Percentiles rank a stretch among this genome's conserved stretches.
Evolutionary conservation across 306 rosid species (phyloP).

Genomic region (Begonia peltatifolia): DNA sequence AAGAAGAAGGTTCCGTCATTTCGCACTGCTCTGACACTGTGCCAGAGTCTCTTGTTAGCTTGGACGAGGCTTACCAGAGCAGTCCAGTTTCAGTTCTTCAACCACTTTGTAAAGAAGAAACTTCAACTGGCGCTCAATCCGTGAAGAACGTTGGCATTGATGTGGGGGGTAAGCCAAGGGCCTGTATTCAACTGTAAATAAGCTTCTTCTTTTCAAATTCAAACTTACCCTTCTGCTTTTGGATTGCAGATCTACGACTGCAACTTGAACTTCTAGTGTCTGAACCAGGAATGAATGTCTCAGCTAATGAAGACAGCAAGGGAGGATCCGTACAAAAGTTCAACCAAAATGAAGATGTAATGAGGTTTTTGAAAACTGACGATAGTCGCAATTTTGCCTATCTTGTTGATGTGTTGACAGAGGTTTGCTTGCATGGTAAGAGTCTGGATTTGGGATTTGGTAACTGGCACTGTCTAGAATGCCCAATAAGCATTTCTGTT

Average conservation of each 20-base stretch:
- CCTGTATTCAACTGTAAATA: slow-evolving; percentile 6
- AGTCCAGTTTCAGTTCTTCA: slow-evolving; percentile 79
- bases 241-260: slow-evolving; percentile 10
- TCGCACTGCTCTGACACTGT: slow-evolving; percentile 21
- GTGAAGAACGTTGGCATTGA: slow-evolving; percentile 10
- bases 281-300: slow-evolving; percentile 45
- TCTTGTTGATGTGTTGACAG: slow-evolving; percentile 50
- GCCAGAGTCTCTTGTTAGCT: slow-evolving; percentile 22
- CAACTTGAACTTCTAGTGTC: slow-evolving; percentile 24
- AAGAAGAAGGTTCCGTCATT: slow-evolving; percentile 24
- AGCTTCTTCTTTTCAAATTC: neutral
- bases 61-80: slow-evolving; percentile 35
- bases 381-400: slow-evolving; percentile 67
- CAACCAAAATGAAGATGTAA: slow-evolving; percentile 20
- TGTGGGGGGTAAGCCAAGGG: slow-evolving; percentile 28
- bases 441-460: slow-evolving; percentile 23
- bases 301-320: slow-evolving; percentile 59
- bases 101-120: slow-evolving; percentile 27
- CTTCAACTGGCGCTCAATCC: slow-evolving; percentile 18
- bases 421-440: slow-evolving; percentile 27
- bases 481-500: slow-evolving; percentile 44
- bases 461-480: slow-evolving; percentile 39
- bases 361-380: slow-evolving; percentile 29
- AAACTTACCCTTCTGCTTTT: slow-evolving; percentile 1
- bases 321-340: slow-evolving; percentile 19